Evolutionary conservation across 805 yeast species (phyloP).

Genomic region (Metschnikowia orientalis): DNA sequence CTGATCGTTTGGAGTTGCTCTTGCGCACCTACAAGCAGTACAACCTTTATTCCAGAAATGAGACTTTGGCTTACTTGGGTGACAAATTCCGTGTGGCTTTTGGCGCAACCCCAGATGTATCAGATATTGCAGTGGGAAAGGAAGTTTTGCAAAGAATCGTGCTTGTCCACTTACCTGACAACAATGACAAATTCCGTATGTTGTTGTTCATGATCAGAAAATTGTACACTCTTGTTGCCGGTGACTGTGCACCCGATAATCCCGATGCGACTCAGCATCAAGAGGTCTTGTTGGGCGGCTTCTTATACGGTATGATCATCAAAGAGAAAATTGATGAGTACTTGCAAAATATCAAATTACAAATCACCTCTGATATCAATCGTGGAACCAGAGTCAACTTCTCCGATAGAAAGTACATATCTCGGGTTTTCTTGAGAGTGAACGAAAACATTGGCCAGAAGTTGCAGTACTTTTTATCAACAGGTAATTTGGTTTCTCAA

Average conservation of each 20-base stretch:
- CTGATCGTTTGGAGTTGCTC: conserved; percentile 94
- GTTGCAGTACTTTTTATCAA: conserved; percentile 87
- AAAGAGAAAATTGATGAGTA: conserved; percentile 97
- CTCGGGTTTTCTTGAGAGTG: conserved; percentile 69
- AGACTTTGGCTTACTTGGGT: conserved; percentile 91
- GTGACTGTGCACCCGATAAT: conserved; percentile 94
- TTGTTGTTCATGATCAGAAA: conserved; percentile 93
- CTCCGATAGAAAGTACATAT: conserved; percentile 76
- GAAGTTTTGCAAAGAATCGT: conserved; percentile 81
- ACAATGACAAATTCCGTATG: conserved; percentile 80
- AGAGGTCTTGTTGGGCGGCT: conserved; percentile 92
- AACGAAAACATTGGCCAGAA: conserved; percentile 95
- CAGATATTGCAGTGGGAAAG: conserved; percentile 88
- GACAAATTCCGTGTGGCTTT: conserved; percentile 93
- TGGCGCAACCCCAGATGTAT: conserved; percentile 80
- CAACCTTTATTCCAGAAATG: conserved; percentile 71
- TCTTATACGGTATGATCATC: conserved; percentile 92
- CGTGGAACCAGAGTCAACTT: conserved; percentile 82
- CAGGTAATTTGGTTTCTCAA: conserved; percentile 95
- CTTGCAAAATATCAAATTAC: conserved; percentile 64
- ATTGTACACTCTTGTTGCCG: conserved; percentile 90
- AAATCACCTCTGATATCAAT: conserved; percentile 72
- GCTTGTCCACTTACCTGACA: conserved; percentile 75
- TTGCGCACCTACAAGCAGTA: conserved; percentile 84
- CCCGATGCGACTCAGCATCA: conserved; percentile 99